Evolutionary conservation across 1,284 basidiomycete species (phyloP).

Genomic region (Taiwanofungus camphoratus): DNA sequence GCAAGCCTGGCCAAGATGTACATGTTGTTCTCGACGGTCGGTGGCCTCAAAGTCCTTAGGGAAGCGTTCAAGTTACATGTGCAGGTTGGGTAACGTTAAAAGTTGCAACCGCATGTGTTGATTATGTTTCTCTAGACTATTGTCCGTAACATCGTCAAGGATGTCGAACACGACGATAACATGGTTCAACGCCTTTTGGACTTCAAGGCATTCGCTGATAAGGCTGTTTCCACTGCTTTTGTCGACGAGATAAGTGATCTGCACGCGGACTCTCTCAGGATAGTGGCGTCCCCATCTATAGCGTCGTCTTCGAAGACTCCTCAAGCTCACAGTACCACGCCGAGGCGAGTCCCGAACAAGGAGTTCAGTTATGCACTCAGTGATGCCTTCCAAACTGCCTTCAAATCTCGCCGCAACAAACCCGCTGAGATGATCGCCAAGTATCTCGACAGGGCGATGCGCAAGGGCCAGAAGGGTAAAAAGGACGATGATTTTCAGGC

Average conservation of each 20-base stretch:
- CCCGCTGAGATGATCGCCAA: conserved; percentile 96
- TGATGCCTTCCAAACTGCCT: conserved; percentile 77
- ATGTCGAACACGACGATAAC: conserved; percentile 52
- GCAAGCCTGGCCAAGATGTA: conserved; percentile 56
- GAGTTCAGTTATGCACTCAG: conserved; percentile 57
- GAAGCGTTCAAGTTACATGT: conserved; percentile 60
- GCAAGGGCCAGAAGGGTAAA: conserved; percentile 74
- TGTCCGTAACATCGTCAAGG: conserved; percentile 55
- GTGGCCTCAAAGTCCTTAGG: conserved; percentile 48
- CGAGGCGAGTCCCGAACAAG: conserved; percentile 35
- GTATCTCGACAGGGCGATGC: conserved; percentile 82
- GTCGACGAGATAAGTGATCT: conserved; percentile 21
- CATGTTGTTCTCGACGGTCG: conserved; percentile 56
- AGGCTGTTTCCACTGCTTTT: conserved; percentile 45
- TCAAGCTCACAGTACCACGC: conserved; percentile 23
- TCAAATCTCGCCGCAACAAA: conserved; percentile 79
- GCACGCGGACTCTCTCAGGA: conserved; percentile 15
- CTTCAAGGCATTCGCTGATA: conserved; percentile 63
- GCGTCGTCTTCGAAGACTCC: conserved; percentile 10
- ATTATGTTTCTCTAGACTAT: conserved; percentile 32
- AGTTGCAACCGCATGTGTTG: not conserved
- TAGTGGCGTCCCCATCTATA: conserved; percentile 15
- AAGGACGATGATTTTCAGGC: conserved; percentile 69
- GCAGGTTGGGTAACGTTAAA: conserved; percentile 32
- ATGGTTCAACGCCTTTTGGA: conserved; percentile 78